Evolutionary conservation across 192 early-diverging fungal species (phyloP), one percentile per base, ranked within the genome.

Genomic region (Dissophora ornata): DNA sequence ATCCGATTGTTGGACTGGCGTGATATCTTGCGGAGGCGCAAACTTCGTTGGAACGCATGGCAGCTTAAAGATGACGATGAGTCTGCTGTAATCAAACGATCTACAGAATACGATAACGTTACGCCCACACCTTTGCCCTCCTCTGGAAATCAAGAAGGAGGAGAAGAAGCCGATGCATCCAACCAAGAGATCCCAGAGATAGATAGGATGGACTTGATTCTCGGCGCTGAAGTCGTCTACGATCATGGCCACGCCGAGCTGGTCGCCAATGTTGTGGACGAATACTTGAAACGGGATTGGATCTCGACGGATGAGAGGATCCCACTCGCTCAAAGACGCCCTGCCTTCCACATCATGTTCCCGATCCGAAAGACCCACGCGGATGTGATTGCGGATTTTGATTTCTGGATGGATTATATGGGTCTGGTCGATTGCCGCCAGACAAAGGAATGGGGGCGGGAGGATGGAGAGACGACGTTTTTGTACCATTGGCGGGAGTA

Each of bases 191-290:
- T 49, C 6, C 57, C 59, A 65, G 69, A 69, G 8, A 29, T 50
- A 3, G 42, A 74, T 0, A 54, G 59, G 1, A 79, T 71, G 52
- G 81, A 80, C 54, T 32, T 86, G 22, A 75, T 86, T 16, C 42
- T 86, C 36, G 85, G 83, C 1, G 81, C 80, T 13, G 85, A 86
- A 34, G 60, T 86, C 15, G 70, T 86, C 18, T 86, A 86, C 49
- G 85, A 86, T 48, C 83, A 82, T 60, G 85, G 83, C 11, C 85
- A 86, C 45, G 85, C 82, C 11, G 79, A 82, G 24, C 36, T 81
- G 47, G 69, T 86, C 5, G 82, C 85, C 1, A 79, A 79, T 48
- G 82, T 83, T 15, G 80, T 82, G 19, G 69, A 80, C 28, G 71
- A 80, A 53, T 69, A 75, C 25, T 65, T 86, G 59, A 74, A 74